Conservation (phyloP, 805 yeast species). For the Candida nitratophila region DNA sequence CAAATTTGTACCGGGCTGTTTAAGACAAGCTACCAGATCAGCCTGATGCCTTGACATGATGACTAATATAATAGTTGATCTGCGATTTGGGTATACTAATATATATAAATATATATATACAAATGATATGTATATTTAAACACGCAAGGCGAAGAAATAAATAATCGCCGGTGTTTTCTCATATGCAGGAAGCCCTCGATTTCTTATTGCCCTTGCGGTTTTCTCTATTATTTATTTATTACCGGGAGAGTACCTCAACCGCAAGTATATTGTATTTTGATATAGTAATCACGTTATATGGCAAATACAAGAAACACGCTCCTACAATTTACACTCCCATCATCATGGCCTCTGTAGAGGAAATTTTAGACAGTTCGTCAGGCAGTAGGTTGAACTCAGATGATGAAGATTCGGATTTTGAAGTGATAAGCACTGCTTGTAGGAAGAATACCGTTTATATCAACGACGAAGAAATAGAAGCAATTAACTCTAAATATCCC, state of each 20-base stretch:
- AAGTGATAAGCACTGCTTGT: not conserved
- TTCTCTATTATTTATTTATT: no score
- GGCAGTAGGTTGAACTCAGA: not conserved
- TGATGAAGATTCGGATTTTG: not conserved
- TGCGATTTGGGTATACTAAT: no score
- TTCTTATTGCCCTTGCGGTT: no score
- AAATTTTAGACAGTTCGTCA: not conserved
- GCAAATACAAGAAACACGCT: not conserved
- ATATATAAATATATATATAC: no score
- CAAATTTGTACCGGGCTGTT: slow-evolving; percentile 67
- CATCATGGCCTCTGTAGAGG: not conserved
- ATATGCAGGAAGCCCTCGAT: no score
- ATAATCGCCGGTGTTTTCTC: no score
- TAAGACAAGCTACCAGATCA: slow-evolving; percentile 77
- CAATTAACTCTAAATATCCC: not conserved
- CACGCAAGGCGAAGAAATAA: no score
- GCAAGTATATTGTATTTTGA: no score
- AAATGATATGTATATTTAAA: no score
- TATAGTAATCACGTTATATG: not conserved
- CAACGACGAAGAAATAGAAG: not conserved
- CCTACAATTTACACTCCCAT: not conserved
- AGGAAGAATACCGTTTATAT: not conserved
- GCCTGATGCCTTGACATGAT: slow-evolving; percentile 84
- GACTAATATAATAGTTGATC: no score
- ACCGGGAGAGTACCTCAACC: no score